Percentiles rank a stretch among this genome's conserved stretches.
Conservation (phyloP, 176 grass and related monocot species). For the Oryza coarctata region DNA sequence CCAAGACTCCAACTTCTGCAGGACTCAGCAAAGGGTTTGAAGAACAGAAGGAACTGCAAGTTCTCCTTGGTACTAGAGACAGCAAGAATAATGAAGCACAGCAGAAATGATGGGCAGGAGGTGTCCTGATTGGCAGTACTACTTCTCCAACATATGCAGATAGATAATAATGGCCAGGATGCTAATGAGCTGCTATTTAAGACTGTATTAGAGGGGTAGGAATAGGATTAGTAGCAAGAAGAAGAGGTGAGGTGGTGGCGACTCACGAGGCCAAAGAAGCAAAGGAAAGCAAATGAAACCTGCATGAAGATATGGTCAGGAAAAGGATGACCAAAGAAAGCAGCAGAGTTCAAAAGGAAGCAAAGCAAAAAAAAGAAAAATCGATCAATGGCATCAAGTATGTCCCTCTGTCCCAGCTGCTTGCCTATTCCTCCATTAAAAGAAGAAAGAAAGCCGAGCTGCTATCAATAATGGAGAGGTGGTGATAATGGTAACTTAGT, state of each 20-base stretch:
- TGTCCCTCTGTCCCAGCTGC: conserved; percentile 10
- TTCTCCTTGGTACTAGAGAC: conserved; percentile 8
- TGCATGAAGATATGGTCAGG: conserved; percentile 44
- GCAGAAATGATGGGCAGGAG: conserved; percentile 16
- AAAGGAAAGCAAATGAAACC: conserved; percentile 27
- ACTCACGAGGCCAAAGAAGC: conserved; percentile 38
- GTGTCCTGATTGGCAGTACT: neutral
- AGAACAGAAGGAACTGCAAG: neutral
- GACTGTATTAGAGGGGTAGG: conserved; percentile 1
- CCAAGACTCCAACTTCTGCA: neutral
- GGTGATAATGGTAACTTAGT: conserved; percentile 14
- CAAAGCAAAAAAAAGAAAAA: conserved; percentile 15
- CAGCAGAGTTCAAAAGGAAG: conserved; percentile 20
- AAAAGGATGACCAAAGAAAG: neutral
- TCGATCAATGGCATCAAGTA: neutral
- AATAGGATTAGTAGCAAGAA: conserved; percentile 8
- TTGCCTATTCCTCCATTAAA: conserved; percentile 32
- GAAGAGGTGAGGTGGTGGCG: neutral
- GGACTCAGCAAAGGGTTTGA: neutral
- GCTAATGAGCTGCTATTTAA: conserved; percentile 19
- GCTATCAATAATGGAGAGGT: conserved; percentile 37
- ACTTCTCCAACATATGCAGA: neutral
- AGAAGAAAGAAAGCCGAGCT: conserved; percentile 28
- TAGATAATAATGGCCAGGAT: conserved; percentile 5
- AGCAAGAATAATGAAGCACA: neutral